Percentiles rank a stretch among this genome's conserved stretches.
These are phyloP conservation scores for Kluyveromyces marxianus DNA, from an alignment of 1,139 yeast genomes.

Conservation along the genomic window DNA sequence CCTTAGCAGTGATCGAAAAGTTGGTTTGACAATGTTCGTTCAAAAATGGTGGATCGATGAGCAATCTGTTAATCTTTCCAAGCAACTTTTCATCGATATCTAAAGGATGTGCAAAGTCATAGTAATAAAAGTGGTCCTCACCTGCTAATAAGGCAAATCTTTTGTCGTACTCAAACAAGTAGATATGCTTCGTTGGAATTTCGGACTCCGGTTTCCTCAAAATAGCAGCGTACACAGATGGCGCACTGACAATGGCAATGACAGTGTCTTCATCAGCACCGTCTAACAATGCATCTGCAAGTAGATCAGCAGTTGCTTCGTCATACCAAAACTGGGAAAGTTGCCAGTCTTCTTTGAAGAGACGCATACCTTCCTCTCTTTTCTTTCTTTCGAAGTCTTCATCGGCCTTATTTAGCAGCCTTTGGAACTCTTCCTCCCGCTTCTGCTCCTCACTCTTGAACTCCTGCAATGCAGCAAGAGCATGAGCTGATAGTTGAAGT, in stretches of 20 bases:
- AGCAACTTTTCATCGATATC: conserved; percentile 50
- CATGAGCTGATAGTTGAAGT: conserved; percentile 48
- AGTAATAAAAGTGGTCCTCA: conserved; percentile 53
- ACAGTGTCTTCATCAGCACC: conserved; percentile 69
- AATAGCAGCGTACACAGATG: conserved; percentile 85
- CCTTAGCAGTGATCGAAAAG: conserved; percentile 61
- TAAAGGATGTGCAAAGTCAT: conserved; percentile 68
- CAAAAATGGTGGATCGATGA: conserved; percentile 85
- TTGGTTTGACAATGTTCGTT: conserved; percentile 75
- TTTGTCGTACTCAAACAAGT: conserved; percentile 68
- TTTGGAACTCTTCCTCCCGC: conserved; percentile 51
- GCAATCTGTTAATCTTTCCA: conserved; percentile 61
- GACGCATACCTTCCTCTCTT: conserved; percentile 43
- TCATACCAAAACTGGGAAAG: conserved; percentile 86
- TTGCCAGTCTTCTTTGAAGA: conserved; percentile 89
- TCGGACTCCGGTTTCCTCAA: conserved; percentile 42
- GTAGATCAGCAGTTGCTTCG: conserved; percentile 58
- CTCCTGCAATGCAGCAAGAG: conserved; percentile 71
- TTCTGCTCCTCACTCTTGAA: conserved; percentile 61
- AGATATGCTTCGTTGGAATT: conserved; percentile 60
- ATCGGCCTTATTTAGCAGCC: conserved; percentile 54
- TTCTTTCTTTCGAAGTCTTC: conserved; percentile 31
- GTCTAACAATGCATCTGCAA: conserved; percentile 64
- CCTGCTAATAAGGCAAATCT: conserved; percentile 73
- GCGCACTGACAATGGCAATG: conserved; percentile 77